phyloP scores from a whole-genome alignment of 179 eudicot species.

The Beta macrorhiza region DNA sequence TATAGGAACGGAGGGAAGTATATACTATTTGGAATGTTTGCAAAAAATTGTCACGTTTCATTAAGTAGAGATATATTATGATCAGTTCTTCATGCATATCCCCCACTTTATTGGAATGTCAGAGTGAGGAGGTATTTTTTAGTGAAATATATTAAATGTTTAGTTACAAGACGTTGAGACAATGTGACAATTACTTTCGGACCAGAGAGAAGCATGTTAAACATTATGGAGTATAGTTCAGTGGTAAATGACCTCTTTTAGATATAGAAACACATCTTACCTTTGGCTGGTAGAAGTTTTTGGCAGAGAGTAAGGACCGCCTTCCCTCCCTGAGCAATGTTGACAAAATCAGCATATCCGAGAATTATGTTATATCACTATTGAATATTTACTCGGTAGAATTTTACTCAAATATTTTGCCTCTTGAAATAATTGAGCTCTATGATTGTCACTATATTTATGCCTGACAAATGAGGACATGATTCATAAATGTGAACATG shows the following conservation, averaged over 20 bases:
- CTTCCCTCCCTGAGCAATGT: background rate
- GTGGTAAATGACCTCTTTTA: background rate
- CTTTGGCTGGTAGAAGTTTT: background rate
- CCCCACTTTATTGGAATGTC: too few relatives aligned
- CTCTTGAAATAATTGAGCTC: background rate
- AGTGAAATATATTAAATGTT: too few relatives aligned
- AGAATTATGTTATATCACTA: background rate
- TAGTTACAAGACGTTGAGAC: too few relatives aligned
- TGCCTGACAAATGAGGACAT: background rate
- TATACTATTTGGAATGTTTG: too few relatives aligned
- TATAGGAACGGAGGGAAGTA: too few relatives aligned
- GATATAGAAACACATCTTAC: too few relatives aligned
- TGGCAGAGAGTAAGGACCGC: background rate
- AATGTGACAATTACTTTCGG: too few relatives aligned
- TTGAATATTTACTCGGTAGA: background rate
- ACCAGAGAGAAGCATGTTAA: background rate
- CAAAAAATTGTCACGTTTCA: too few relatives aligned
- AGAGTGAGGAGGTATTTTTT: too few relatives aligned
- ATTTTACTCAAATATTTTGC: background rate
- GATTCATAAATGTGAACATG: background rate
- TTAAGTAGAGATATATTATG: too few relatives aligned
- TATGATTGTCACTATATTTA: background rate
- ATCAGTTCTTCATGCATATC: too few relatives aligned
- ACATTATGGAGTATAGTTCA: background rate
- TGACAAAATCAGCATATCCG: background rate